These are phyloP conservation scores for Sphagnurus paluster DNA, from an alignment of 1,284 basidiomycete genomes.

Conservation along the genomic window DNA sequence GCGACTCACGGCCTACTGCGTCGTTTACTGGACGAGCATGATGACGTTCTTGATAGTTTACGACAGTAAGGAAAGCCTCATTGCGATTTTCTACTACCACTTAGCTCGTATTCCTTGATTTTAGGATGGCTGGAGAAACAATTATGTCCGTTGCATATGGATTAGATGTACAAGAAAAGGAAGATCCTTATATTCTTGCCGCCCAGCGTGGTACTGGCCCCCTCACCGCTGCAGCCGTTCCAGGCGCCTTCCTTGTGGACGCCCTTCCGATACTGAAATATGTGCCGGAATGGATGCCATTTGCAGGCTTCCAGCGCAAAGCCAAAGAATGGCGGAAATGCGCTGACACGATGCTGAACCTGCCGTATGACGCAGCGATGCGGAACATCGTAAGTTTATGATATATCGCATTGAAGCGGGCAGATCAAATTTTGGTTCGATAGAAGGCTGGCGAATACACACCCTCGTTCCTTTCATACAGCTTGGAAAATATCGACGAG, in stretches of 20 bases:
- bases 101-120: background rate
- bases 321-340: constrained; percentile 34
- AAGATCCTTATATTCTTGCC: constrained; percentile 21
- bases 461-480: constrained; percentile 18
- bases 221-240: constrained; percentile 15
- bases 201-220: constrained; percentile 17
- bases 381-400: constrained; percentile 20
- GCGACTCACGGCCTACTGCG: constrained; percentile 20
- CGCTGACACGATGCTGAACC: constrained; percentile 26
- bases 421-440: background rate
- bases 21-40: constrained; percentile 20
- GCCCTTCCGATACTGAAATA: constrained; percentile 29
- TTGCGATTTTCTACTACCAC: background rate
- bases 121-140: constrained; percentile 27
- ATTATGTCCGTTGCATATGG: constrained; percentile 23
- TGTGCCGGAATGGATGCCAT: constrained; percentile 44
- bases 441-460: constrained; percentile 15
- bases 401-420: background rate
- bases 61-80: constrained; percentile 28
- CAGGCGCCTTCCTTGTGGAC: constrained; percentile 24
- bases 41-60: constrained; percentile 20
- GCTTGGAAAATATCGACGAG: constrained; percentile 18
- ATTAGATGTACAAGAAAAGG: constrained; percentile 12
- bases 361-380: constrained; percentile 34
- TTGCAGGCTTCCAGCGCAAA: constrained; percentile 39